Conservation (phyloP, 306 rosid genomes). For the Cajanus cajan region DNA sequence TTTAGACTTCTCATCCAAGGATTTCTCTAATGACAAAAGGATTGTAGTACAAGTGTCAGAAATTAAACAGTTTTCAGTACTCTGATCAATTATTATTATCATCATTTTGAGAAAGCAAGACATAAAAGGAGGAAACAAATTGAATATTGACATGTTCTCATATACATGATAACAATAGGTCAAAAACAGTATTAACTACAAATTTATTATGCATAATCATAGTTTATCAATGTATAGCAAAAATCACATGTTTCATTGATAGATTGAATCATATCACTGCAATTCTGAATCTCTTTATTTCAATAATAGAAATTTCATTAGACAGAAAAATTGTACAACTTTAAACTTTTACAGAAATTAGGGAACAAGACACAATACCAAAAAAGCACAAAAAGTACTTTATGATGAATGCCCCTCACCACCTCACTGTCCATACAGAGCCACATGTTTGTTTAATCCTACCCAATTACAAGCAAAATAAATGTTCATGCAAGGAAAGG, state of each 20-base stretch:
- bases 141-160: not conserved
- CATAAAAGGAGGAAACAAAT: constrained; percentile 11
- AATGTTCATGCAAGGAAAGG: not conserved
- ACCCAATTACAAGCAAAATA: not conserved
- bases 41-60: constrained; percentile 11
- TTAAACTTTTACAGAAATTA: not conserved
- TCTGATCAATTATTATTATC: not conserved
- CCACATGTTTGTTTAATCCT: not conserved
- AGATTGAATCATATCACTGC: not conserved
- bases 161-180: not conserved
- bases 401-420: too few relatives aligned
- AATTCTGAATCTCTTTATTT: not conserved
- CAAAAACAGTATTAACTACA: not conserved
- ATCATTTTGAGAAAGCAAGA: not conserved
- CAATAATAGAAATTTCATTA: not conserved
- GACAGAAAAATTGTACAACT: not conserved
- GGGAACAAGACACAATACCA: not conserved
- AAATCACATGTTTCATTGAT: not conserved
- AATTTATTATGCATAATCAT: not conserved
- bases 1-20: constrained; percentile 65
- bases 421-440: not conserved
- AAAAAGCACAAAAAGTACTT: not conserved
- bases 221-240: not conserved
- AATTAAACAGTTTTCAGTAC: constrained; percentile 11
- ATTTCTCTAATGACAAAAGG: constrained; percentile 56